Evolutionary conservation across 2,329 filamentous ascomycete species (phyloP), one percentile per base, ranked within the genome.

Genomic region (Juglanconis oblonga): DNA sequence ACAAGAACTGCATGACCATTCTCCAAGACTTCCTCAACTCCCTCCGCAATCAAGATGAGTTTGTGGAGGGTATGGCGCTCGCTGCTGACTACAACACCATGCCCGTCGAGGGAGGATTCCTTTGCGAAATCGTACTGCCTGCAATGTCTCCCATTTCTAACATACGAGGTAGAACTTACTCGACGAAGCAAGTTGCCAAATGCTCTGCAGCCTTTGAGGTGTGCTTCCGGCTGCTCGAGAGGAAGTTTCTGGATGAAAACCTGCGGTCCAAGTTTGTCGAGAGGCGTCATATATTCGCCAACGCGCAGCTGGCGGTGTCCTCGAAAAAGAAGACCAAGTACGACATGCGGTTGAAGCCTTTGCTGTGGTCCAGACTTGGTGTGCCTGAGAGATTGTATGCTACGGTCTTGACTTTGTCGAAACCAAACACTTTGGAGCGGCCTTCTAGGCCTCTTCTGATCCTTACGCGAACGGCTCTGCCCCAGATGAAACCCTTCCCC

Each of bases 151-250:
- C 91, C 0, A 77, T 97, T 40, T 83, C 81, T 58, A 86, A 84
- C 35, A 80, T 84, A 5, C 79, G 80, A 11, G 94, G 95, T 5
- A 78, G 76, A 7, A 76, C 85, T 0, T 85, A 88, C 58, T 71
- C 78, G 7, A 90, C 82, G 59, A 98, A 97, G 72, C 81, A 87
- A 35, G 76, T 89, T 17, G 94, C 95, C 4, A 96, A 95, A 72
- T 91, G 91, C 65, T 91, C 93, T 0, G 94, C 93, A 3, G 94
- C 95, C 0, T 98, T 94, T 70, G 85, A 92, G 68, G 85, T 89
- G 54, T 97, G 93, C 68, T 71, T 92, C 1, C 71, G 86, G 63
- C 79, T 99, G 14, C 79, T 88, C 52, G 79, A 84, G 61, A 81
- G 82, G 56, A 83, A 83, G 2, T 86, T 88, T 62, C 78, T 99